Percentiles rank a stretch among this genome's conserved stretches.
These are phyloP conservation scores for Bretziella fagacearum DNA, from an alignment of 2,329 filamentous ascomycete species.

Conservation along the genomic window DNA sequence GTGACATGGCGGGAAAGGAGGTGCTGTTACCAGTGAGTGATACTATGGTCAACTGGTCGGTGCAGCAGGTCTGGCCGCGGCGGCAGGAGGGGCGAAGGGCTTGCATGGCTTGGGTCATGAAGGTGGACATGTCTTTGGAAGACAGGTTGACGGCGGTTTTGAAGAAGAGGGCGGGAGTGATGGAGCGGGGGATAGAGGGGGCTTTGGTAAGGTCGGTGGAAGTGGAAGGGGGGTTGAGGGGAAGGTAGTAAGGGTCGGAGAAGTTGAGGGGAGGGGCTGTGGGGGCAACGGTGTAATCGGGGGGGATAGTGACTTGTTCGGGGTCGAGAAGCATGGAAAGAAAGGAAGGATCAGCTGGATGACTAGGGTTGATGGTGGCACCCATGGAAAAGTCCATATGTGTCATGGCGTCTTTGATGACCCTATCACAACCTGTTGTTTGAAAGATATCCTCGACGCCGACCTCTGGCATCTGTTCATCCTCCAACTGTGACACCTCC, in stretches of 20 bases:
- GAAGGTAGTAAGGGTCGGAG: neutral
- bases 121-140: neutral
- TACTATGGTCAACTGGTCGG: conserved; percentile 4
- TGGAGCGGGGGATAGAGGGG: neutral
- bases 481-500: neutral
- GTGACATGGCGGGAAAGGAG: neutral
- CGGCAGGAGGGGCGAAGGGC: conserved; percentile 3
- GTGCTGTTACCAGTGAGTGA: neutral
- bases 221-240: neutral
- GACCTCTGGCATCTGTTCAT: neutral
- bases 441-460: neutral
- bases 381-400: neutral
- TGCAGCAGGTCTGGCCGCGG: neutral
- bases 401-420: no score
- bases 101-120: neutral
- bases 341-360: no score
- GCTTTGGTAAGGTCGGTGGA: neutral
- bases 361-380: neutral
- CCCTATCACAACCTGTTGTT: no score
- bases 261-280: neutral
- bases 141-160: neutral
- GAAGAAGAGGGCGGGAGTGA: conserved; percentile 1
- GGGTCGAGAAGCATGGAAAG: no score
- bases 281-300: neutral
- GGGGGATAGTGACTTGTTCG: no score